Conservation (phyloP, 1,284 basidiomycete species). For the Tremellales sp. region DNA sequence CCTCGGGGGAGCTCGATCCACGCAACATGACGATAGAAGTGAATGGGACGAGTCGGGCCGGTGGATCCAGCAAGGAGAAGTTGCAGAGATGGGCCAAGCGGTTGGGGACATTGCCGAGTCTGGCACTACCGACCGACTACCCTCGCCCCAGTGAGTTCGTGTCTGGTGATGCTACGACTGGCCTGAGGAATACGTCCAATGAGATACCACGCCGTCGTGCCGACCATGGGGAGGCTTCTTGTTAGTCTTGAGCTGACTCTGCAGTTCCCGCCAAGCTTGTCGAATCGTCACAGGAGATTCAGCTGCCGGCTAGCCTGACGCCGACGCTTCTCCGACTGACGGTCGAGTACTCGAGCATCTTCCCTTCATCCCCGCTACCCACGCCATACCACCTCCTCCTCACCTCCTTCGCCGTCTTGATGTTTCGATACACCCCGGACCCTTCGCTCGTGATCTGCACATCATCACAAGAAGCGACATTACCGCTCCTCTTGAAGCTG, state of each 20-base stretch:
- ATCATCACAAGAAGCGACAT: constrained; percentile 67
- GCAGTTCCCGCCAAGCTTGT: constrained; percentile 64
- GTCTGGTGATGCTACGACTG: neutral
- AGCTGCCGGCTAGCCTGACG: constrained; percentile 54
- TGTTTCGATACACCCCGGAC: constrained; percentile 95
- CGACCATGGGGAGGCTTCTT: too few species aligned
- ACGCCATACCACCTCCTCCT: constrained; percentile 89
- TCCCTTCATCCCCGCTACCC: constrained; percentile 53
- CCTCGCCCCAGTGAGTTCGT: constrained; percentile 62
- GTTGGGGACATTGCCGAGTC: constrained; percentile 68
- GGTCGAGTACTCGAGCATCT: constrained; percentile 62
- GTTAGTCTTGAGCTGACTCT: constrained; percentile 15
- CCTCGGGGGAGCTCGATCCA: too few species aligned
- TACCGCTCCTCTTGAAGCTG: constrained; percentile 80
- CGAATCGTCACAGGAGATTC: constrained; percentile 67
- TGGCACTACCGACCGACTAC: constrained; percentile 95
- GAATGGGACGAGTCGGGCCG: too few species aligned
- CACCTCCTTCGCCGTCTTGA: constrained; percentile 81
- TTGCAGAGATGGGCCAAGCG: constrained; percentile 48
- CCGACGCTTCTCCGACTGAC: constrained; percentile 53
- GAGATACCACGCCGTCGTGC: too few species aligned
- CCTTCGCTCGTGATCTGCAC: constrained; percentile 91
- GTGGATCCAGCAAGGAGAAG: too few species aligned
- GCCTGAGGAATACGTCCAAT: too few species aligned
- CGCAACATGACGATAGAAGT: too few species aligned